phyloP scores from a whole-genome alignment of 805 yeast genomes.

The Wickerhamomyces mucosus region DNA sequence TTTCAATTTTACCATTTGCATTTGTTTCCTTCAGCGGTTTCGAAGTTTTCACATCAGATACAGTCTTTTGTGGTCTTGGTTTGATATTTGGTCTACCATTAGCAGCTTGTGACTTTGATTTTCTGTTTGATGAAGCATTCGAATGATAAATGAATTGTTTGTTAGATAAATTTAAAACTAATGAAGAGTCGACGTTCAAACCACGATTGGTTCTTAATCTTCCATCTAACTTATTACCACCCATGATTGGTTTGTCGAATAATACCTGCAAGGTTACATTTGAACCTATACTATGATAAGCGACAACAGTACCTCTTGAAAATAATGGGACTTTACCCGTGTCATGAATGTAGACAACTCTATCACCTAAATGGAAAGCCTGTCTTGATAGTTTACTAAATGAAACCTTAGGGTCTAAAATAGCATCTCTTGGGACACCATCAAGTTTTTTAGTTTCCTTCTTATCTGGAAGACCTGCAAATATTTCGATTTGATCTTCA shows the following conservation, averaged over 20 bases:
- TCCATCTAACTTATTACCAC: slow-evolving; percentile 78
- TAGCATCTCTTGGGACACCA: slow-evolving; percentile 79
- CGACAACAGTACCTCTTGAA: slow-evolving; percentile 84
- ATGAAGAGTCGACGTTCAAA: slow-evolving; percentile 67
- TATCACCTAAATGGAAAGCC: slow-evolving; percentile 76
- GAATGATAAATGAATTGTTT: slow-evolving; percentile 73
- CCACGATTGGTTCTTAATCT: slow-evolving; percentile 76
- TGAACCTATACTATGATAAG: slow-evolving; percentile 52
- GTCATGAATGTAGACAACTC: slow-evolving; percentile 76
- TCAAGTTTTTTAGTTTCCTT: slow-evolving; percentile 48
- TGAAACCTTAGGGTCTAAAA: slow-evolving; percentile 68
- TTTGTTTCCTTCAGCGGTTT: not conserved
- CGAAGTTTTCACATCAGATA: slow-evolving; percentile 1
- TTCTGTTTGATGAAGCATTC: slow-evolving; percentile 38
- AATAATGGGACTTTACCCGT: slow-evolving; percentile 86
- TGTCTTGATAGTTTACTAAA: slow-evolving; percentile 66
- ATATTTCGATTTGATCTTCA: slow-evolving; percentile 48
- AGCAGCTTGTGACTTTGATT: slow-evolving; percentile 11
- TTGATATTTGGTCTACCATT: slow-evolving; percentile 19
- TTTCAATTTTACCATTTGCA: not conserved
- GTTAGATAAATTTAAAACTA: slow-evolving; percentile 67
- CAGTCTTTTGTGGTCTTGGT: slow-evolving; percentile 4
- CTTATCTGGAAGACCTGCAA: slow-evolving; percentile 34
- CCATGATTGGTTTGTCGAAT: slow-evolving; percentile 74
- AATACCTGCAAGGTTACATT: slow-evolving; percentile 57